Conservation (phyloP, 2,329 filamentous ascomycete genomes). For the Colletotrichum noveboracense region DNA sequence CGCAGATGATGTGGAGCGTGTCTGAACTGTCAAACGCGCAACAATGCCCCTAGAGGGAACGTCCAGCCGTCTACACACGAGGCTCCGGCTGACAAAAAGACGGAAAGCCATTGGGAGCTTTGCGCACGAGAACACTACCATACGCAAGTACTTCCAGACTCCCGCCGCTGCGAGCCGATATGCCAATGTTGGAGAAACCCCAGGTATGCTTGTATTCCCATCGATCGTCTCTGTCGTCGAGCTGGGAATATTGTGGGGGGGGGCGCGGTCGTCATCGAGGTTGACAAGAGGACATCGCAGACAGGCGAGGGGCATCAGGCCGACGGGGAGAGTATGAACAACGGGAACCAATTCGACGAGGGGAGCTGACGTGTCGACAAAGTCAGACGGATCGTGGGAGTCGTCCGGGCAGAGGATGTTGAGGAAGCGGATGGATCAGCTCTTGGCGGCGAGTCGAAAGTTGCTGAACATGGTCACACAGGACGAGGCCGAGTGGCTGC, state of each 20-base stretch:
- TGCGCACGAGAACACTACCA: neutral
- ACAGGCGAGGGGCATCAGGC: neutral
- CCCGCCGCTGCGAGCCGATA: neutral
- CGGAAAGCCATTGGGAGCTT: neutral
- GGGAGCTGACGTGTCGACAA: neutral
- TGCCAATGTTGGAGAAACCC: neutral
- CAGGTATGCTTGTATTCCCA: neutral
- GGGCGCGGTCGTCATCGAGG: neutral
- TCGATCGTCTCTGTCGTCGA: neutral
- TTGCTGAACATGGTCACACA: too few relatives aligned
- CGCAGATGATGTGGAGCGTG: rapidly evolving
- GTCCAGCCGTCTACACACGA: rapidly evolving
- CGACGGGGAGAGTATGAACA: too few relatives aligned
- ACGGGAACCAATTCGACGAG: neutral
- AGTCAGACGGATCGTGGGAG: neutral
- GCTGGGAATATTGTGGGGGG: neutral
- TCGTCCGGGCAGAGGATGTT: neutral
- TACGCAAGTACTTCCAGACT: neutral
- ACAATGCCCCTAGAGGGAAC: neutral
- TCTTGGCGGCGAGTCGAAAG: too few relatives aligned
- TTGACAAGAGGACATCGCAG: neutral
- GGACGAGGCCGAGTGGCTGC: too few relatives aligned
- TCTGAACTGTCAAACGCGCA: neutral
- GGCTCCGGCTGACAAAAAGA: neutral
- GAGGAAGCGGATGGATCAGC: too few relatives aligned